phyloP scores from a whole-genome alignment of 768 basidiomycete genomes.

The Coprinopsis sp. region DNA sequence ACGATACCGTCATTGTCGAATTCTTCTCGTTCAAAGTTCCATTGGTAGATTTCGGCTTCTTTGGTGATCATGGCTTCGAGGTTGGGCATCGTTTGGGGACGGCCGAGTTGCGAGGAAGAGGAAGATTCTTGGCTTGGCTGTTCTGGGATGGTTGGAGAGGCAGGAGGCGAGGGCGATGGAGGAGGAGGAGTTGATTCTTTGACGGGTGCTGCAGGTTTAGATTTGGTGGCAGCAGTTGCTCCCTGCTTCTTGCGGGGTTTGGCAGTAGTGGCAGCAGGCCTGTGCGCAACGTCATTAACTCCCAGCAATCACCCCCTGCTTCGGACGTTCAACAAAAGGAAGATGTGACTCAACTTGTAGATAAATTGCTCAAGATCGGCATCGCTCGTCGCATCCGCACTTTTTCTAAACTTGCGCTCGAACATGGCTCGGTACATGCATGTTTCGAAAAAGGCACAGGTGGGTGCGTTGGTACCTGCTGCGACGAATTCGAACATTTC shows the following conservation, averaged over 20 bases:
- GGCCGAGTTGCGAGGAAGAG: background rate
- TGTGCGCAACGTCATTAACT: slow-evolving; percentile 16
- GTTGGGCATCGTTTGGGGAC: slow-evolving; percentile 17
- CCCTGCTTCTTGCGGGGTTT: slow-evolving; percentile 28
- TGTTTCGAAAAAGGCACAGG: slow-evolving; percentile 84
- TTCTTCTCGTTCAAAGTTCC: slow-evolving; percentile 46
- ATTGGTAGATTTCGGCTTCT: slow-evolving; percentile 57
- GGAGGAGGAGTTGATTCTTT: slow-evolving; percentile 5
- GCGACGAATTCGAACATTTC: slow-evolving; percentile 94
- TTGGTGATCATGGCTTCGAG: slow-evolving; percentile 31
- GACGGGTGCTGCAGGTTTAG: background rate
- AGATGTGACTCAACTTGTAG: slow-evolving; percentile 59
- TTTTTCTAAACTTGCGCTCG: slow-evolving; percentile 80
- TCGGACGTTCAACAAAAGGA: background rate
- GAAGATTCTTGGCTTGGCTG: no score
- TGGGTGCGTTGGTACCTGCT: slow-evolving; percentile 70
- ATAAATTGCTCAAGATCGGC: slow-evolving; percentile 74
- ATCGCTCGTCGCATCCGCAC: slow-evolving; percentile 65
- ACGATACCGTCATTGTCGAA: slow-evolving; percentile 55
- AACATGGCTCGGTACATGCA: slow-evolving; percentile 97
- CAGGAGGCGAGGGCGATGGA: slow-evolving; percentile 6
- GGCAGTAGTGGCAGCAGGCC: slow-evolving; percentile 26
- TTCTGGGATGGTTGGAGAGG: slow-evolving; percentile 5
- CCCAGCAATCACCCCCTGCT: no score
- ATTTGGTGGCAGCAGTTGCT: slow-evolving; percentile 9